Percentiles rank a stretch among this genome's conserved stretches.
Evolutionary conservation across 2,329 filamentous ascomycete species (phyloP).

Genomic region (Xylaria sp.): DNA sequence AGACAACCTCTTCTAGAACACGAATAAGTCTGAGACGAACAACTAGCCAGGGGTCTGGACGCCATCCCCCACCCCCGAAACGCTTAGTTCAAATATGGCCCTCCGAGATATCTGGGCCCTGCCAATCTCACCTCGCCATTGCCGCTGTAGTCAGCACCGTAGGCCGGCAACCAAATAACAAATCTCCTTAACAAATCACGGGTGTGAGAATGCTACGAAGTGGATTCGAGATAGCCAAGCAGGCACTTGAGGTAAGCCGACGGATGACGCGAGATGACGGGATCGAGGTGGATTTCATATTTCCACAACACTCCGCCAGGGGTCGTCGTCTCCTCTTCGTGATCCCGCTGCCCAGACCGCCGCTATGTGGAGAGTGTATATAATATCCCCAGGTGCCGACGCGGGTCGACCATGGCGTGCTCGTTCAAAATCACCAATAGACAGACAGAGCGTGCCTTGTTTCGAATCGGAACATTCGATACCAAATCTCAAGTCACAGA

Average conservation of each 20-base stretch:
- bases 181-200: conserved; percentile 24
- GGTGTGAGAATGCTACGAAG: neutral
- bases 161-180: conserved; percentile 25
- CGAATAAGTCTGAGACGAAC: neutral
- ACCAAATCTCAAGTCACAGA: neutral
- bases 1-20: conserved; percentile 11
- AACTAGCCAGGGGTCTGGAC: neutral
- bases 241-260: conserved; percentile 14
- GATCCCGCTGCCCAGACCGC: neutral
- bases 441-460: neutral
- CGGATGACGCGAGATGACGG: conserved; percentile 23
- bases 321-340: conserved; percentile 1
- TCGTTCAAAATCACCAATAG: conserved; percentile 6
- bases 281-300: neutral
- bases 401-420: conserved; percentile 22
- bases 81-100: neutral
- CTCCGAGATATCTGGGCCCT: neutral
- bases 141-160: conserved; percentile 22
- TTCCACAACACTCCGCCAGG: conserved; percentile 6
- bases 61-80: neutral
- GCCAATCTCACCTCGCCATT: conserved; percentile 17
- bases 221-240: neutral
- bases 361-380: conserved; percentile 21
- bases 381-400: conserved; percentile 5
- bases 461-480: neutral